Conservation (phyloP, 345 rosid species). For the Aegle marmelos region DNA sequence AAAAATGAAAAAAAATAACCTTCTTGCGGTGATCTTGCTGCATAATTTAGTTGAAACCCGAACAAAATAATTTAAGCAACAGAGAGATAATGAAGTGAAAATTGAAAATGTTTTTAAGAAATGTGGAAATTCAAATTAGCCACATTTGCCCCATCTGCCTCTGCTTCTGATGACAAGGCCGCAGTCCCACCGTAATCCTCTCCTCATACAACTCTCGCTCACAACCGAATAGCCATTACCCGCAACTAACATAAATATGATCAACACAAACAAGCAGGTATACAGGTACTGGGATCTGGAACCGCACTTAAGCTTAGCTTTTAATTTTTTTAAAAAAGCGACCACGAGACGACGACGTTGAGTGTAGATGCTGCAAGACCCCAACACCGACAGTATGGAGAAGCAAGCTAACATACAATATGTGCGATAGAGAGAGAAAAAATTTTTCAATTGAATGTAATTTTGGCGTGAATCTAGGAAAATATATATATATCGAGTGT, state of each 20-base stretch:
- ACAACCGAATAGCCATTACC: slow-evolving; percentile 12
- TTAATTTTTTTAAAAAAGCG: background rate
- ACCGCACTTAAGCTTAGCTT: background rate
- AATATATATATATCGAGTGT: background rate
- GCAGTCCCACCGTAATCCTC: slow-evolving; percentile 51
- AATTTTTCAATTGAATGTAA: background rate
- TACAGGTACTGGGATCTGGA: slow-evolving; percentile 3
- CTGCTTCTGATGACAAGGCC: slow-evolving; percentile 59
- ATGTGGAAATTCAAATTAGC: slow-evolving; percentile 34
- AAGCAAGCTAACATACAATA: background rate
- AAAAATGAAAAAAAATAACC: slow-evolving; percentile 31
- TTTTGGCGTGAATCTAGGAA: slow-evolving; percentile 40
- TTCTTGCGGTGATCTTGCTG: slow-evolving; percentile 84
- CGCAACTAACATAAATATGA: slow-evolving; percentile 22
- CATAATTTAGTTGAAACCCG: slow-evolving; percentile 27
- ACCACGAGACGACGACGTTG: background rate
- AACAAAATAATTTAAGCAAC: background rate
- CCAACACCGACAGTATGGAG: slow-evolving; percentile 47
- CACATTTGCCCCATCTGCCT: slow-evolving; percentile 83
- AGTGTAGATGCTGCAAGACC: slow-evolving; percentile 41
- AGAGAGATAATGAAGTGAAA: too few species aligned
- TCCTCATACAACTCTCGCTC: slow-evolving; percentile 31
- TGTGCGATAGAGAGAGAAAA: background rate
- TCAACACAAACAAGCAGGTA: slow-evolving; percentile 17
- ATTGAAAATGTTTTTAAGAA: background rate